These are phyloP conservation scores for Vaccinium corymbosum DNA, from an alignment of 148 eudicot species.

Conservation along the genomic window DNA sequence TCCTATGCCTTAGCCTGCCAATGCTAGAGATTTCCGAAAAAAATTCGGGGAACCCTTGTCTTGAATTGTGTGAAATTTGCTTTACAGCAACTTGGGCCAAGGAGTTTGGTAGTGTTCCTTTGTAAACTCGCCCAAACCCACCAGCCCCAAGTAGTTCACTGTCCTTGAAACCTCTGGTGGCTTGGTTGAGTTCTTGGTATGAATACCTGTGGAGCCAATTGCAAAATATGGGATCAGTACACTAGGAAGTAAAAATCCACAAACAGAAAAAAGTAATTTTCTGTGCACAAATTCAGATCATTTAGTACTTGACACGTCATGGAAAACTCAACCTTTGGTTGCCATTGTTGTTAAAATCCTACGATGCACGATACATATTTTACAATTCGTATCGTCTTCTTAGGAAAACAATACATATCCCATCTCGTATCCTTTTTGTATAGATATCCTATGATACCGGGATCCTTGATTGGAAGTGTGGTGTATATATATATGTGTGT, in stretches of 20 bases:
- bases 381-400: too few relatives aligned
- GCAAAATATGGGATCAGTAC: not conserved
- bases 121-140: conserved; percentile 50
- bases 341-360: too few relatives aligned
- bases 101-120: conserved; percentile 29
- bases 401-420: too few relatives aligned
- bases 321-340: too few relatives aligned
- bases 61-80: conserved; percentile 36
- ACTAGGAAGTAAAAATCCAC: not conserved
- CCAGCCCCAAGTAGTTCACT: conserved; percentile 41
- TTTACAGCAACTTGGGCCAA: conserved; percentile 37
- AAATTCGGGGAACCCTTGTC: conserved; percentile 42
- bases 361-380: too few relatives aligned
- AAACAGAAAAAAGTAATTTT: too few relatives aligned
- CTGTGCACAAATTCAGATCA: too few relatives aligned
- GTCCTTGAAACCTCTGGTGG: conserved; percentile 41
- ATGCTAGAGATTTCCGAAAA: conserved; percentile 41
- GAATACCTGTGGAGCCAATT: not conserved
- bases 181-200: conserved; percentile 34
- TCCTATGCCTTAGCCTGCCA: conserved; percentile 44
- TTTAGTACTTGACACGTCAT: too few relatives aligned
- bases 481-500: too few relatives aligned
- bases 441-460: too few relatives aligned
- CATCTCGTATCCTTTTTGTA: too few relatives aligned
- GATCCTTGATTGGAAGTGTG: too few relatives aligned